Base-by-base conservation (phyloP, 129 eudicot species). In the Lactuca saligna region DNA sequence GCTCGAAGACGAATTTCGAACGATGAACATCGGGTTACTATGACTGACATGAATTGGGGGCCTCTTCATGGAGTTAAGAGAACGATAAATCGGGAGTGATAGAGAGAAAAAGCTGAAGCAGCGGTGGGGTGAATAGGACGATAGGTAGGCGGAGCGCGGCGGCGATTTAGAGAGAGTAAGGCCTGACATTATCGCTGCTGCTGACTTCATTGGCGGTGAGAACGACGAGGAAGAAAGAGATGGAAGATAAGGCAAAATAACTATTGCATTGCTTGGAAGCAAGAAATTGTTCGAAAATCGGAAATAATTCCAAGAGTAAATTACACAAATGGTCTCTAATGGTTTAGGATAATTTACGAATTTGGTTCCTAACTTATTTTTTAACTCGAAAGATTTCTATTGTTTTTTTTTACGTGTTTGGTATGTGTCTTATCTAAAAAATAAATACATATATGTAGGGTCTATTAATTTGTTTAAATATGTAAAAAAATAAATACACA, bases 1-100 rank as follows among this genome's bases (percentile, higher is more conserved):
- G 41, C 74, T 65, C 46, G 89, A 78, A 14, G 72, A 68, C 60
- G 81, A 81, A 32, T 61, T 77, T 10, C 83, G 82, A 78, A 84
- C 70, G 63, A 37, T 8, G 63, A 75, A 60, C 44, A 53, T 17
- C 16, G 75, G 82, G 65, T 10, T 66, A 17, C 3, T 35, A 5
- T 9, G 72, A 55, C 63, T 71, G 5, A 57, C 13, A 56, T 42
- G 15, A 16, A 35, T 50, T 56, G 68, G 78, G 83, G 82, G 41
- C 8, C 29, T 53, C n/a, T 69, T 31, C 4, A 16, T 50, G 61
- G 67, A 32, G 65, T n/a, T 67, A 63, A 82, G 61, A 57, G 55
- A 66, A n/a, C 15, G 81, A 76, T 51, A 39, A 25, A 73, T 42
- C 7, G 88, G 77, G 66, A 77, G 50, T 9, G 87, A 80, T 5